Conservation (phyloP, 441 rosid genomes). For the Omphalea diandra region DNA sequence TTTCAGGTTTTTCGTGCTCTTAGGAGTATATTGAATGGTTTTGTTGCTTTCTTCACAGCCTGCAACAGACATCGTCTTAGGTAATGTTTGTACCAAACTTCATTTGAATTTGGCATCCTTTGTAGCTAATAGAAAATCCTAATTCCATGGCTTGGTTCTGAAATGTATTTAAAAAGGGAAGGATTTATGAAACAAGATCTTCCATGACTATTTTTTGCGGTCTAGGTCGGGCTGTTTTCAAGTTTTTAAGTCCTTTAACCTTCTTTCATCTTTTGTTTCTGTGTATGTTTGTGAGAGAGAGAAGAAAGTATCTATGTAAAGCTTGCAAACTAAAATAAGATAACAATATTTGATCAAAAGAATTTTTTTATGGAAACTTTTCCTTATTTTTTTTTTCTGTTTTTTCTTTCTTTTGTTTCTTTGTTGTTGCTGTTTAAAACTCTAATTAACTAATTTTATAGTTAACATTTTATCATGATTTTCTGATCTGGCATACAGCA, state of each 20-base stretch:
- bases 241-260: background rate
- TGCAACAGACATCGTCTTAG: constrained; percentile 99
- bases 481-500: constrained; percentile 49
- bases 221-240: background rate
- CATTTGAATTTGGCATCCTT: background rate
- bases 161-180: too few relatives aligned
- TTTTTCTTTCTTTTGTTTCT: too few relatives aligned
- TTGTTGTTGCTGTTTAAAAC: too few relatives aligned
- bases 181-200: background rate
- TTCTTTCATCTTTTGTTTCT: background rate
- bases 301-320: too few relatives aligned
- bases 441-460: too few relatives aligned
- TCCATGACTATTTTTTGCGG: background rate
- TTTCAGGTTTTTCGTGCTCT: constrained; percentile 90
- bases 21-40: constrained; percentile 83
- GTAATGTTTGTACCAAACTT: constrained; percentile 33
- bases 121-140: background rate
- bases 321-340: background rate
- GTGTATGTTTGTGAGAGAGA: background rate
- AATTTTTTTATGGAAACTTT: background rate
- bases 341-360: background rate
- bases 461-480: background rate
- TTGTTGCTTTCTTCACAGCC: constrained; percentile 80
- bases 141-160: background rate
- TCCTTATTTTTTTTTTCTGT: background rate